Evolutionary conservation across 306 rosid species (phyloP).

Genomic region (Pterocarpus macrocarpus): DNA sequence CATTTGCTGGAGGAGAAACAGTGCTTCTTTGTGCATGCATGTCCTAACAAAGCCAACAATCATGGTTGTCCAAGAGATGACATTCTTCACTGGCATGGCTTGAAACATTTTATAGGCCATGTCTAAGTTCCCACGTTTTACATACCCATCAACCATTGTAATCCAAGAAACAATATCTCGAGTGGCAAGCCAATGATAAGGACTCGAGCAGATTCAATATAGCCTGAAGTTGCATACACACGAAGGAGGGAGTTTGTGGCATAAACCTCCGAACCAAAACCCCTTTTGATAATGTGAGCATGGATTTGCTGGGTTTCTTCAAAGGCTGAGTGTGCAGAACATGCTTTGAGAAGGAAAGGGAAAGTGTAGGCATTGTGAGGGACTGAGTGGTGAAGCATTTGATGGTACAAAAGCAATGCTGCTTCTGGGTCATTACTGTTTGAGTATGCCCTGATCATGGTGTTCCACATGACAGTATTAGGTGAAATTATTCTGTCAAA

Average conservation of each 20-base stretch:
- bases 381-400: conserved; percentile 61
- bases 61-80: conserved; percentile 70
- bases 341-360: conserved; percentile 81
- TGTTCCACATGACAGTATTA: conserved; percentile 70
- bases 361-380: conserved; percentile 70
- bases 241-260: conserved; percentile 68
- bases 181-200: conserved; percentile 55
- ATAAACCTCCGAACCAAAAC: conserved; percentile 64
- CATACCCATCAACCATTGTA: conserved; percentile 65
- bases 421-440: conserved; percentile 61
- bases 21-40: conserved; percentile 54
- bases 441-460: conserved; percentile 69
- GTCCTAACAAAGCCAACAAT: conserved; percentile 59
- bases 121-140: conserved; percentile 54
- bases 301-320: conserved; percentile 70
- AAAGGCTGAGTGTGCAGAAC: conserved; percentile 60
- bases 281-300: conserved; percentile 63
- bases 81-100: conserved; percentile 63
- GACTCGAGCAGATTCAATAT: conserved; percentile 50
- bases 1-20: conserved; percentile 58
- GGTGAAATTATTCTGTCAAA: conserved; percentile 65
- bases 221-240: conserved; percentile 59
- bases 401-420: conserved; percentile 63
- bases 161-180: conserved; percentile 72
- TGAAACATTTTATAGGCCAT: conserved; percentile 54